These are phyloP conservation scores for Dimargaris verticillata DNA, from an alignment of 192 early-diverging fungal species.

Conservation along the genomic window DNA sequence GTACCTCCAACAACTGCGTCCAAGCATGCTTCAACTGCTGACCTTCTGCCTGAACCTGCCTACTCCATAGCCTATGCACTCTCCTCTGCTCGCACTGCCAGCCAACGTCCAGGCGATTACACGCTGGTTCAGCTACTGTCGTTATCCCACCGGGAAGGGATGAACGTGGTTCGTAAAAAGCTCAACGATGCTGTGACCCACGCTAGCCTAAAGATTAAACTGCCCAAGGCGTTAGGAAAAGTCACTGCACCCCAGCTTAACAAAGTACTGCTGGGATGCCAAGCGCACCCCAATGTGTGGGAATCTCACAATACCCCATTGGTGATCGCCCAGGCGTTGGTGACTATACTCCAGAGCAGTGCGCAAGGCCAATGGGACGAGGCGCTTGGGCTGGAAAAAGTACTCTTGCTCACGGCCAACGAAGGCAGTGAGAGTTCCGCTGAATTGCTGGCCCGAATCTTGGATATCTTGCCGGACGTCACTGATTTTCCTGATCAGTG, in stretches of 20 bases:
- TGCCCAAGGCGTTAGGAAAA: conserved; percentile 1
- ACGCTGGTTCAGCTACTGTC: background rate
- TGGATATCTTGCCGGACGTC: conserved; percentile 1
- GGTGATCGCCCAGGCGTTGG: background rate
- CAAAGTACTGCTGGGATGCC: background rate
- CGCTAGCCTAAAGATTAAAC: background rate
- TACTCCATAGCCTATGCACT: too few relatives aligned
- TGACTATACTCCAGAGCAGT: background rate
- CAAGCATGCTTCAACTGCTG: too few relatives aligned
- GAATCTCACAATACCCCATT: background rate
- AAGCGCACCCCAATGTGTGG: background rate
- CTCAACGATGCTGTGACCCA: background rate
- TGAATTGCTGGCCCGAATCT: background rate
- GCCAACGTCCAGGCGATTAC: background rate
- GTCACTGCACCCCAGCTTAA: background rate
- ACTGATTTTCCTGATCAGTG: background rate
- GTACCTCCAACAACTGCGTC: too few relatives aligned
- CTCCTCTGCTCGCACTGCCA: too few relatives aligned
- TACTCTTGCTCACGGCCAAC: background rate
- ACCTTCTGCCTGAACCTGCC: too few relatives aligned
- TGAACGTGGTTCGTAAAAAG: background rate
- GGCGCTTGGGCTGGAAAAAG: background rate
- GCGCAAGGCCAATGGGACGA: background rate
- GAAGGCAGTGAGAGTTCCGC: background rate
- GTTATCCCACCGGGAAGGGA: background rate